Base-by-base conservation (phyloP, 129 eudicot genomes). In the Sambucus nigra region DNA sequence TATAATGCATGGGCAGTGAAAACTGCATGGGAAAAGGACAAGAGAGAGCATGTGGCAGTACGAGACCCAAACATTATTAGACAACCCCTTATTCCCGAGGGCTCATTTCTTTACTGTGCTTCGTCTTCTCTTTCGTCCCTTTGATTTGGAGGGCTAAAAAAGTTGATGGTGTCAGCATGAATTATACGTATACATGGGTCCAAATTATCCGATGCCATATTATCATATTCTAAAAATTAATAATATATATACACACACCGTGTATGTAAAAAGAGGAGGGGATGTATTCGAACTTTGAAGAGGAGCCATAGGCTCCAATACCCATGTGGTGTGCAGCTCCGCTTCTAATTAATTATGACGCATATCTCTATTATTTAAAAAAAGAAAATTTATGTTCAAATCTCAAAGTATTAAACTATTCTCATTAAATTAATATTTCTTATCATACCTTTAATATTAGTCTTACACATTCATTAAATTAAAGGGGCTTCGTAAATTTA, bases 21-120 rank as follows among this genome's bases (percentile, higher is more conserved):
- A 60, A 60, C 41, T 63, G 72, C 78, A 75, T 67, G 64, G 24
- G 73, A 79, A 79, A 79, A 57, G 72, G 78, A 74, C 81, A 74
- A 70, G 67, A 62, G 62, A 60, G 33, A 65, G 73, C 74, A 74
- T 67, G 81, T 75, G 86, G 67, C 31, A 51, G 9, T 28, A 27
- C 25, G 23, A 9, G 25, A 33, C 38, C 1, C 44, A 33, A 49
- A 18, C 55, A n/a, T 51, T 46, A 17, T 27, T 25, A 28, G 39
- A 44, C 54, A 42, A 59, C 40, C 39, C 65, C 21, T 60, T 60
- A 60, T 60, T 47, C 66, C 13, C 66, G 9, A 25, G 65, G 53
- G 53, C n/a, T 45, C 65, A 1, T 58, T 40, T 5, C 38, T 60
- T 31, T 25, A 48, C 24, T 9, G 7, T 48, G 13, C 38, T 33